These are phyloP conservation scores for Pseudopediastrum boryanum DNA, from an alignment of 139 green algal genomes.

Conservation along the genomic window DNA sequence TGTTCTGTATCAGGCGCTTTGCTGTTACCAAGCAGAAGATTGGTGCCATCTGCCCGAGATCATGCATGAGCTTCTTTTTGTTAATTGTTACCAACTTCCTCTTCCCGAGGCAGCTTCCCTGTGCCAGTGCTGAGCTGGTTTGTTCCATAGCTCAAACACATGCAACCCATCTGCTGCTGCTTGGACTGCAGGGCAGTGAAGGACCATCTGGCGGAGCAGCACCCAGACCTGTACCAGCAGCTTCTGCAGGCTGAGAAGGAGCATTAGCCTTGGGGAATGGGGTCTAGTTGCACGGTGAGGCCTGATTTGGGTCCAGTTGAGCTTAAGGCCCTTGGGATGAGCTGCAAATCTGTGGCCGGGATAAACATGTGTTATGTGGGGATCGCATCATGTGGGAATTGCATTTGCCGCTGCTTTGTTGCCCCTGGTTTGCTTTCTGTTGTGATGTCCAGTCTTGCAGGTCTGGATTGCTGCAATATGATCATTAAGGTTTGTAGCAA, in stretches of 20 bases:
- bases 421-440: too few species aligned
- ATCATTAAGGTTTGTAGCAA: too few species aligned
- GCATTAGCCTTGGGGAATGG: background rate
- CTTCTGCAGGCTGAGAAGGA: slow-evolving; percentile 3
- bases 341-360: too few species aligned
- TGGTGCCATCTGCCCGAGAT: background rate
- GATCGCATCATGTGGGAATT: too few species aligned
- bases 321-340: too few species aligned
- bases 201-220: slow-evolving; percentile 24
- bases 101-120: background rate
- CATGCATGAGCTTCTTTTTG: background rate
- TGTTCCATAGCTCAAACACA: background rate
- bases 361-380: too few species aligned
- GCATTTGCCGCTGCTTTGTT: too few species aligned
- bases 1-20: background rate
- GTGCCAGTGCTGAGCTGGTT: background rate
- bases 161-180: background rate
- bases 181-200: slow-evolving; percentile 10
- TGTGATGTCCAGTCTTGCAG: too few species aligned
- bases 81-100: background rate
- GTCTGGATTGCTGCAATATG: too few species aligned
- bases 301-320: too few species aligned
- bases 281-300: background rate
- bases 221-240: slow-evolving; percentile 31
- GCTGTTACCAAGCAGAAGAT: background rate